Percentiles rank a stretch among this genome's conserved stretches.
These are phyloP conservation scores for Bauhinia variegata DNA, from an alignment of 306 rosid species.

Conservation along the genomic window DNA sequence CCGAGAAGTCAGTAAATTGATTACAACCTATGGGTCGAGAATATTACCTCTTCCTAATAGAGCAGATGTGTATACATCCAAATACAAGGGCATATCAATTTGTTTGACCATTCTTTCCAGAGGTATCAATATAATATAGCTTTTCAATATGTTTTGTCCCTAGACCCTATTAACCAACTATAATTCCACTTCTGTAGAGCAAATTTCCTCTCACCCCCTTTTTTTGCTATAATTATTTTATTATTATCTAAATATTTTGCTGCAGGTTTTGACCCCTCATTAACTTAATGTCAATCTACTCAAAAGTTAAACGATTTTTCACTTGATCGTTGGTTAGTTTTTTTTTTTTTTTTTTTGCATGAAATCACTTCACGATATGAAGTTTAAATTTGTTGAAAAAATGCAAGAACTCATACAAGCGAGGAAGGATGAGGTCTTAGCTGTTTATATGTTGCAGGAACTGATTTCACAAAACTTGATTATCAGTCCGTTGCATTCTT, in stretches of 20 bases:
- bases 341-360: neutral
- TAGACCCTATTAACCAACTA: no score
- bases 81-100: constrained; percentile 91
- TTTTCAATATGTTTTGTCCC: neutral
- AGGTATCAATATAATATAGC: constrained; percentile 50
- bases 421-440: constrained; percentile 11
- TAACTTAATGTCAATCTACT: no score
- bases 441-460: constrained; percentile 11
- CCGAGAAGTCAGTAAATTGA: constrained; percentile 89
- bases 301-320: no score
- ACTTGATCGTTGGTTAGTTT: no score
- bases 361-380: neutral
- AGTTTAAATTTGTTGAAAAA: neutral
- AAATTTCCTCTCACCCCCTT: no score
- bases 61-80: constrained; percentile 75
- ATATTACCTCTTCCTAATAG: constrained; percentile 67
- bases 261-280: no score
- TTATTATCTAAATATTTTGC: no score
- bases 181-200: no score
- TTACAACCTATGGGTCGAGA: constrained; percentile 88
- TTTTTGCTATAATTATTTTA: no score
- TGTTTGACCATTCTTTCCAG: constrained; percentile 74
- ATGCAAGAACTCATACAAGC: constrained; percentile 16
- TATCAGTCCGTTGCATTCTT: constrained; percentile 15
- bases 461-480: constrained; percentile 7